These are phyloP conservation scores for Trametes pubescens DNA, from an alignment of 1,284 basidiomycete species.

Conservation along the genomic window DNA sequence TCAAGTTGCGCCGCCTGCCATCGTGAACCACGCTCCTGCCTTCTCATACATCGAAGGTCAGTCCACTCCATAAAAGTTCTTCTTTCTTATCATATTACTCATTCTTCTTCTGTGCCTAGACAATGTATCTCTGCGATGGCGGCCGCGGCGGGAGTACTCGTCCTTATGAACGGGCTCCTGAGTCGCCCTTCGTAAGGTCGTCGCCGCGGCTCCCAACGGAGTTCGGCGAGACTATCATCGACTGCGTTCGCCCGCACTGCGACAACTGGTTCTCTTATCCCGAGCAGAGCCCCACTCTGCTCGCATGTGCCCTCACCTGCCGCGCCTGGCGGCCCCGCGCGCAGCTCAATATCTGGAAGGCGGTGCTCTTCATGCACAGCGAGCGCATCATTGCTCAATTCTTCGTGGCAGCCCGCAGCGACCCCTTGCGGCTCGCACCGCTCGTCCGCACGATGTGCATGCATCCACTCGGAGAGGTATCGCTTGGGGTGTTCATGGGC, in stretches of 20 bases:
- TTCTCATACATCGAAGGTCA: too few species aligned
- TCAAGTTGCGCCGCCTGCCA: too few species aligned
- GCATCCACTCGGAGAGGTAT: neutral
- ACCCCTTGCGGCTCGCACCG: neutral
- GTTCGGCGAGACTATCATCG: conserved; percentile 11
- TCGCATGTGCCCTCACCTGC: conserved; percentile 5
- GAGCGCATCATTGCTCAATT: neutral
- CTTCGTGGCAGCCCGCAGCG: neutral
- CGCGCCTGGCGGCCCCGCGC: conserved; percentile 10
- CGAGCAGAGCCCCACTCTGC: neutral
- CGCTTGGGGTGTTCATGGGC: conserved; percentile 2
- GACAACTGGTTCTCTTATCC: conserved; percentile 2
- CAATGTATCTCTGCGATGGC: neutral
- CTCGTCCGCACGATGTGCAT: conserved; percentile 6
- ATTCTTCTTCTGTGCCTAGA: too few species aligned
- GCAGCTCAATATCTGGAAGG: conserved; percentile 6
- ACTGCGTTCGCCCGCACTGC: neutral
- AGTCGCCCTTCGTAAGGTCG: too few species aligned
- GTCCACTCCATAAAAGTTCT: too few species aligned
- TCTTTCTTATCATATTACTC: too few species aligned
- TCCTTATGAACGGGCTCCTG: too few species aligned
- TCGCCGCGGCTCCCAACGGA: neutral
- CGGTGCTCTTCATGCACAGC: neutral
- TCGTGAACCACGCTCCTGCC: too few species aligned
- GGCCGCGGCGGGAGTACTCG: too few species aligned